These are phyloP conservation scores for Xylaria sp. DNA, from an alignment of 495 filamentous ascomycete genomes.

Conservation along the genomic window DNA sequence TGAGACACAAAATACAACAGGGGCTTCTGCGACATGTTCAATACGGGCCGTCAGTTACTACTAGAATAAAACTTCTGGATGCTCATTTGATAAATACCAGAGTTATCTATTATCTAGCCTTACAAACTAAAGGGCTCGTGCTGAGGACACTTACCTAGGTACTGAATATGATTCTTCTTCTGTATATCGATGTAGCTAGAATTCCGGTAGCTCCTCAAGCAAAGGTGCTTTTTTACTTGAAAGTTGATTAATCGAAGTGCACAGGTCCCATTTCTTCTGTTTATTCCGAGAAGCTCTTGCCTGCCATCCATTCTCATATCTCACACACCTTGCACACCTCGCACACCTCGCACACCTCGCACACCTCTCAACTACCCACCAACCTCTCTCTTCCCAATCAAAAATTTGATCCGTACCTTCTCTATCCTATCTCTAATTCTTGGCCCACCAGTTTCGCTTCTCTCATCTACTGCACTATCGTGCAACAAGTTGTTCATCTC, in stretches of 20 bases:
- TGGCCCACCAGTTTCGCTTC: background rate
- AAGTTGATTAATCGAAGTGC: background rate
- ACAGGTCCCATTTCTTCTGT: background rate
- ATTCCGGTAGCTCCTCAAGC: background rate
- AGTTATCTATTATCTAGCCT: background rate
- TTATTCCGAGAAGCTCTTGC: background rate
- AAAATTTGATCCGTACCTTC: background rate
- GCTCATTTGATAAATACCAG: background rate
- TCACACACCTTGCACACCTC: background rate
- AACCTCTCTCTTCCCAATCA: background rate
- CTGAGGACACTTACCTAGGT: background rate
- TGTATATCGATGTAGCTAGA: background rate
- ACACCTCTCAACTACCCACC: background rate
- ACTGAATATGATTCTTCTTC: background rate
- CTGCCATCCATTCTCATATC: background rate
- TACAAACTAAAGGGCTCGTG: background rate
- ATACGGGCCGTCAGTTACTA: background rate
- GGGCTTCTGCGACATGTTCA: background rate
- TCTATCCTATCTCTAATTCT: background rate
- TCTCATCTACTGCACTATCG: background rate
- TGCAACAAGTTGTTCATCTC: background rate
- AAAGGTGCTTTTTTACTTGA: background rate
- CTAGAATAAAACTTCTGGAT: background rate
- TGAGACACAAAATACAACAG: background rate
- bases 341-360: background rate